A percentile compares a stretch with the other conserved stretches of the same genome.
phyloP scores from a whole-genome alignment of 1,284 basidiomycete genomes.

The Microbotryum violaceum region DNA sequence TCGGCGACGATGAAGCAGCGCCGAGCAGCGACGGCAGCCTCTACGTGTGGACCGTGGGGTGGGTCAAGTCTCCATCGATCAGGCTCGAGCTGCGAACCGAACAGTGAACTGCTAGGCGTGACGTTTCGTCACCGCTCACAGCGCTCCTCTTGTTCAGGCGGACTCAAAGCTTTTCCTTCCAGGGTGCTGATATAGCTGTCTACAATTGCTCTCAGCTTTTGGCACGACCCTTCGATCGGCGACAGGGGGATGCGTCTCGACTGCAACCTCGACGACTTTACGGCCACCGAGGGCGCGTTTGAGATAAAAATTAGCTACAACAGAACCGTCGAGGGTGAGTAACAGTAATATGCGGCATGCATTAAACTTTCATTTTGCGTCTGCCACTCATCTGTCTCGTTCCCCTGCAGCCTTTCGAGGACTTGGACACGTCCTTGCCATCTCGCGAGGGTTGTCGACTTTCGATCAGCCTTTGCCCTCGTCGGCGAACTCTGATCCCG shows the following conservation, averaged over 20 bases:
- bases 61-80: background rate
- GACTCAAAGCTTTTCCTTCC: background rate
- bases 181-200: background rate
- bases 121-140: background rate
- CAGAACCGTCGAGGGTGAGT: conserved; percentile 24
- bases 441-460: conserved; percentile 22
- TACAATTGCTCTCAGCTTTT: conserved; percentile 12
- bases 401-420: conserved; percentile 26
- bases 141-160: background rate
- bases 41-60: conserved; percentile 16
- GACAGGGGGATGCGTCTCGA: conserved; percentile 8
- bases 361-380: too few relatives aligned
- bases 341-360: background rate
- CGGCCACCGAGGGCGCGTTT: conserved; percentile 7
- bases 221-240: background rate
- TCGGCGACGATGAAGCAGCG: conserved; percentile 6
- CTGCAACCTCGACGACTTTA: conserved; percentile 28
- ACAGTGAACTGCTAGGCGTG: background rate
- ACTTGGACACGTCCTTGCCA: conserved; percentile 30
- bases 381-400: background rate
- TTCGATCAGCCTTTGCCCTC: conserved; percentile 8
- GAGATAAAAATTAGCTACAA: conserved; percentile 19
- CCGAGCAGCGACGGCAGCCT: background rate
- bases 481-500: background rate
- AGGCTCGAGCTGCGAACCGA: too few relatives aligned